Base-by-base conservation (phyloP, 768 basidiomycete species). In the Amanita subjunquillea region DNA sequence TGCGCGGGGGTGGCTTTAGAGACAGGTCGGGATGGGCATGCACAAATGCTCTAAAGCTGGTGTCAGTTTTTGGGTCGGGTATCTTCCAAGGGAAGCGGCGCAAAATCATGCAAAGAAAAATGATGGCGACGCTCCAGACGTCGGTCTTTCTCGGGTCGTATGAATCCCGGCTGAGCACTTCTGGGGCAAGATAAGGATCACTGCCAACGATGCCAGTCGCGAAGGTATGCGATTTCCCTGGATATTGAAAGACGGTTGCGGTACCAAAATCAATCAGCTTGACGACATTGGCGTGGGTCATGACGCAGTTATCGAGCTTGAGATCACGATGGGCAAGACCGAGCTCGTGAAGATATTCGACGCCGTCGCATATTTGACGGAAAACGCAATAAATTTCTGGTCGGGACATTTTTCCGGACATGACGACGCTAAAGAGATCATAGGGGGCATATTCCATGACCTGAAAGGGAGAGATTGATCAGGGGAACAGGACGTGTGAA, bases 241-340 rank as follows among this genome's bases (percentile, higher is more conserved):
- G 96, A 63, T 98, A 99, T 60, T 96, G 92, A 72, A 99, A 99
- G 55, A 99, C 94, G 57, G 93, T 93, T n/a, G 96, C 96, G 4
- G 96, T 99, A 49, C 96, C 96, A 70, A 99, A 99, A 69, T 99
- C 96, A 70, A 99, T 99, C 58, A 99, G 79, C 67, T 99, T 99
- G 73, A 99, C 91, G 59, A 96, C 80, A 63, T 97, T 92, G 63
- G 86, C 77, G 3, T 74, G 73, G n/a, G 89, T 95, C 91, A 99
- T 96, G 72, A 99, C 96, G 68, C 96, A 98, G 67, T 99, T 99
- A 73, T 99, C 96, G 55, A 99, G 87, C 69, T 99, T 99, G 70
- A 99, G 82, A 68, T 99, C 96, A 42, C 96, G 90, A 64, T 99
- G 96, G 4, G 96, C 96, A 48, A 98, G 85, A 25, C 96, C 96